A percentile compares a stretch with the other conserved stretches of the same genome.
Conservation (phyloP, 108 stramenopile genomes). For the Nitzschia inconspicua region DNA sequence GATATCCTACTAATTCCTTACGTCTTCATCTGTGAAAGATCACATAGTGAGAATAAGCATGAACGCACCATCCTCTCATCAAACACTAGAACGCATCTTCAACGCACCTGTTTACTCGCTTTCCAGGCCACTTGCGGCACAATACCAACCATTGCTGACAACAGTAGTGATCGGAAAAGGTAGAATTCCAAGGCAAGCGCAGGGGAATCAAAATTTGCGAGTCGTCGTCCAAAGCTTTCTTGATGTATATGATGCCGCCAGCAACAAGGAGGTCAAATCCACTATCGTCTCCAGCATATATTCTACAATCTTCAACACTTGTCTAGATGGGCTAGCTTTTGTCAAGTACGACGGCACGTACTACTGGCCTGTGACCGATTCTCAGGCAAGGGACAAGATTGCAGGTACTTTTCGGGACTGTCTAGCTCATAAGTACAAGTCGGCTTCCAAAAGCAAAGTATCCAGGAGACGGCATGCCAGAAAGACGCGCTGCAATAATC, state of each 20-base stretch:
- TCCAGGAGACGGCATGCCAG: conserved; percentile 7
- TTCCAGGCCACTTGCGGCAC: too few species aligned
- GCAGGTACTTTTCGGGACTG: conserved; percentile 1
- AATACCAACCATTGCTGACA: too few species aligned
- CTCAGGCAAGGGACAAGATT: conserved; percentile 13
- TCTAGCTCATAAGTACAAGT: conserved; percentile 7
- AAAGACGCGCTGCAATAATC: conserved; percentile 2
- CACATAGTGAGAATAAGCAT: too few species aligned
- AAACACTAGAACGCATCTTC: too few species aligned
- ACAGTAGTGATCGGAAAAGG: conserved; percentile 28
- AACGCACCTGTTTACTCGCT: too few species aligned
- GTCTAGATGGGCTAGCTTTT: neutral
- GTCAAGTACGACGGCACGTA: neutral
- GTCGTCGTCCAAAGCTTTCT: neutral
- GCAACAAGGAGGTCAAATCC: conserved; percentile 1
- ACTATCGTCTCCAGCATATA: conserved; percentile 18
- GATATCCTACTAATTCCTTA: too few species aligned
- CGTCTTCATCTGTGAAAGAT: too few species aligned
- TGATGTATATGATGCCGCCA: conserved; percentile 8
- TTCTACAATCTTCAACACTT: neutral
- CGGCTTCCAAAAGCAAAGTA: conserved; percentile 10
- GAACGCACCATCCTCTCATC: too few species aligned
- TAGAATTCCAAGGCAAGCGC: neutral
- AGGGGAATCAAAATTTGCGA: conserved; percentile 6
- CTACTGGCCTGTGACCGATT: too few species aligned